Percentiles rank a stretch among this genome's conserved stretches.
These are phyloP conservation scores for Termitomyces heimii DNA, from an alignment of 768 basidiomycete species.

Conservation along the genomic window DNA sequence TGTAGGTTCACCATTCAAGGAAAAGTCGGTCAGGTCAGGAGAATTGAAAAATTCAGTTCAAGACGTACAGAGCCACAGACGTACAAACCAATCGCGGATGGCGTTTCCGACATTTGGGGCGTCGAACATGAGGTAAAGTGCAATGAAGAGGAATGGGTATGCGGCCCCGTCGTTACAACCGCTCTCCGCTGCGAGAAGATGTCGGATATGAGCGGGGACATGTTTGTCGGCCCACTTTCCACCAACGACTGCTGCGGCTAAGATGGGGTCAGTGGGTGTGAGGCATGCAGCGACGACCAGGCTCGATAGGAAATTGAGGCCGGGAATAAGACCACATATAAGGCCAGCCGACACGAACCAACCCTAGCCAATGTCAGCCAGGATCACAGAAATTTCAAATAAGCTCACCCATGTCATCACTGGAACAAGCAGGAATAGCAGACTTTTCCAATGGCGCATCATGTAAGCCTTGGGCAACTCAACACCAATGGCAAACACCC, in stretches of 20 bases:
- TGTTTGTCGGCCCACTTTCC: conserved; percentile 98
- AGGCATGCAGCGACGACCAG: conserved; percentile 90
- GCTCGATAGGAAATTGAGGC: conserved; percentile 82
- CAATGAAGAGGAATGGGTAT: conserved; percentile 88
- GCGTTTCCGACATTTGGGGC: conserved; percentile 50
- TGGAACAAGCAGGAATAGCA: conserved; percentile 78
- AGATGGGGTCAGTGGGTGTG: conserved; percentile 92
- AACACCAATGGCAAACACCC: conserved; percentile 97
- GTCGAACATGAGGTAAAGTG: conserved; percentile 83
- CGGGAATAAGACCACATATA: conserved; percentile 89
- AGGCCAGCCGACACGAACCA: conserved; percentile 92
- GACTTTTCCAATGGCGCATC: conserved; percentile 84
- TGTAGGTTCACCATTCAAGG: conserved; percentile 18
- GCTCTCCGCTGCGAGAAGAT: conserved; percentile 66
- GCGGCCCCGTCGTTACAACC: conserved; percentile 98
- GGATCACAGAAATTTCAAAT: not conserved
- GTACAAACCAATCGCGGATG: conserved; percentile 81
- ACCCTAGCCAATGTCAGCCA: conserved; percentile 43
- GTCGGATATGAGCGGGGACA: conserved; percentile 77
- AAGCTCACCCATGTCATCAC: conserved; percentile 78
- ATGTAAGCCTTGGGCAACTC: conserved; percentile 97
- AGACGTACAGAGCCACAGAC: conserved; percentile 78
- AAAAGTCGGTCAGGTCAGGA: conserved; percentile 1
- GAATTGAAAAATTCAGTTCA: conserved; percentile 8
- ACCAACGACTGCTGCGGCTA: conserved; percentile 88